Evolutionary conservation across 2,329 filamentous ascomycete genomes (phyloP).

Genomic region (Botrytis hyacinthi): DNA sequence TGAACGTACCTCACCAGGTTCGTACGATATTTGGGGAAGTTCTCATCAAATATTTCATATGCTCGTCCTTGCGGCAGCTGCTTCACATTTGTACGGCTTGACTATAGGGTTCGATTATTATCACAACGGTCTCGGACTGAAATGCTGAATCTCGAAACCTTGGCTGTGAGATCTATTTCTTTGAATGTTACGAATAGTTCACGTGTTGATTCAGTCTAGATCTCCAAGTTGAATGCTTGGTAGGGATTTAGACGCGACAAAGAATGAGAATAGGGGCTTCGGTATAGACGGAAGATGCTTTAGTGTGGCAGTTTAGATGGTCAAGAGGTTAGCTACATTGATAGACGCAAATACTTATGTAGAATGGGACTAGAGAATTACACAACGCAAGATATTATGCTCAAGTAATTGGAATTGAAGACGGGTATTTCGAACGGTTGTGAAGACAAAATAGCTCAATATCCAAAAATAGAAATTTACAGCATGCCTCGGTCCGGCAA

Average conservation of each 20-base stretch:
- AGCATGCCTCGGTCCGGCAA: background rate
- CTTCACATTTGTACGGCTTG: slow-evolving; percentile 77
- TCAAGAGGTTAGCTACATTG: no score
- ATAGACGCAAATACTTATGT: background rate
- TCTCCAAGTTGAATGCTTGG: no score
- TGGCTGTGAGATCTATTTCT: no score
- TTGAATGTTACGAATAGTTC: background rate
- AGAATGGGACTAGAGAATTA: background rate
- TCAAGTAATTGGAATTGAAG: background rate
- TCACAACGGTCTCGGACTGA: slow-evolving; percentile 51
- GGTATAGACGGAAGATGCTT: background rate
- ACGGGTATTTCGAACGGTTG: background rate
- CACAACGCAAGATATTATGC: background rate
- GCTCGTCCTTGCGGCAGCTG: slow-evolving; percentile 78
- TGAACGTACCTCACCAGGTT: slow-evolving; percentile 73
- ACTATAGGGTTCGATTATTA: slow-evolving; percentile 82
- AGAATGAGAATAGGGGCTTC: background rate
- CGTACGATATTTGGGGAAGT: slow-evolving; percentile 86
- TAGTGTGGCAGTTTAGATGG: background rate
- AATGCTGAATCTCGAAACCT: slow-evolving; percentile 26
- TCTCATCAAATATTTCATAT: slow-evolving; percentile 97
- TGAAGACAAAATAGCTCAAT: background rate
- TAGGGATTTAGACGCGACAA: background rate
- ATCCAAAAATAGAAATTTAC: slow-evolving; percentile 11
- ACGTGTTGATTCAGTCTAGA: no score